Evolutionary conservation across 805 yeast genomes (phyloP), one percentile per base, ranked within the genome.

Genomic region (Komagataella ulmi): DNA sequence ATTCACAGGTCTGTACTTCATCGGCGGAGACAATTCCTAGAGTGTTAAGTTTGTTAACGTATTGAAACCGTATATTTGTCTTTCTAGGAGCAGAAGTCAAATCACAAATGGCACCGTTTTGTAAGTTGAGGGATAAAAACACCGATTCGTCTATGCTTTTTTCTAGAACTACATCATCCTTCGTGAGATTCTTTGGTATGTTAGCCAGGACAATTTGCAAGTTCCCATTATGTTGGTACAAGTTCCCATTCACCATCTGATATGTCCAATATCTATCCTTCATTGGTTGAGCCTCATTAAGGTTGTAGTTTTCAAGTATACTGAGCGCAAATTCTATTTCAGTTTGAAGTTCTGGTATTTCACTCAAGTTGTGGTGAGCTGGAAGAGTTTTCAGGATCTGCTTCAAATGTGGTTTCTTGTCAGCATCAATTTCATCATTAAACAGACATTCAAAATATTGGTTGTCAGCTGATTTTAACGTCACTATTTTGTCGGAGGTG

Each of bases 1-100:
- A 68, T 23, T 59, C 59, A 49, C 72, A 68, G 3, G 69, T 65
- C 50, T 60, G 62, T 50, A 58, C 52, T 52, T 68, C 72, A 14
- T 56, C 53, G 6, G 65, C 55, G 6, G 50, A 49, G 6, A 52
- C 51, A n/a, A 66, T 53, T 12, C n/a, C 23, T 3, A 69, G 64
- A 1, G 8, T 0, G 3, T 40, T 14, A 1, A 50, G 45, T 10
- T 57, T 46, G 2, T 53, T 51, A 47, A 58, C 62, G 48, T 71
- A 68, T 4, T 54, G 51, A 47, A 66, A 67, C 17, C 58, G 56
- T 17, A 67, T 55, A 1, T 55, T 55, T 2, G 63, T 57, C 3
- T 57, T 48, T 47, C 72, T 53, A 19, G 60, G 62, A n/a, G 52
- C 52, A 2, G 61, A 61, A 2, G 70, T 68, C 36, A 66, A 49